Percentiles rank a stretch among this genome's conserved stretches.
These are phyloP conservation scores for sunflower (Helianthus annuus) DNA, from an alignment of 129 eudicot species.

Conservation along the genomic window DNA sequence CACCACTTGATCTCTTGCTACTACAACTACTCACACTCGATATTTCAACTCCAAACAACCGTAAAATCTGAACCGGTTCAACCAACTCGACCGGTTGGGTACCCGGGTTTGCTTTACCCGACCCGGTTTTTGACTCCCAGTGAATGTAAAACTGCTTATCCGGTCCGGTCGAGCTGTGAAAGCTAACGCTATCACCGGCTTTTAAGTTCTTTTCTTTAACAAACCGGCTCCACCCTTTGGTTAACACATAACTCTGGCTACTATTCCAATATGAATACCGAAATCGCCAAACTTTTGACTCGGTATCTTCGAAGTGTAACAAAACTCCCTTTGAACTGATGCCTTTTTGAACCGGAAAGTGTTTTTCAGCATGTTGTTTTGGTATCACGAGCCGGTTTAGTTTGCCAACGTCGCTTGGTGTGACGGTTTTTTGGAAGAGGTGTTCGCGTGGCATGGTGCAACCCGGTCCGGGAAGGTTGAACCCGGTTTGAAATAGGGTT, in stretches of 20 bases:
- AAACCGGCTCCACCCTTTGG: slow-evolving; percentile 55
- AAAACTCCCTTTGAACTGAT: slow-evolving; percentile 57
- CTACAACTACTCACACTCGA: slow-evolving; percentile 43
- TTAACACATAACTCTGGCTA: slow-evolving; percentile 44
- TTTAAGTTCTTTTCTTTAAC: slow-evolving; percentile 43
- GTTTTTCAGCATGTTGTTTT: slow-evolving; percentile 85
- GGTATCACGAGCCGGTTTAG: slow-evolving; percentile 85
- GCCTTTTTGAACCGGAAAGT: slow-evolving; percentile 66
- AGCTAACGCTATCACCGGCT: slow-evolving; percentile 57
- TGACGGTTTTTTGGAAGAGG: slow-evolving; percentile 68
- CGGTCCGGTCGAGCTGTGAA: slow-evolving; percentile 52
- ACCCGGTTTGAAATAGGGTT: neutral
- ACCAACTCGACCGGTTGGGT: slow-evolving; percentile 9
- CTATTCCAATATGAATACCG: slow-evolving; percentile 53
- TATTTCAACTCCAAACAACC: slow-evolving; percentile 84
- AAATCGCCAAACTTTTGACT: slow-evolving; percentile 58
- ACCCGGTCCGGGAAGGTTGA: neutral
- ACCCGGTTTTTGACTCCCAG: slow-evolving; percentile 44
- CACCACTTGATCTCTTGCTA: slow-evolving; percentile 44
- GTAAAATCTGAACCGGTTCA: slow-evolving; percentile 54
- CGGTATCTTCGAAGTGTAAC: slow-evolving; percentile 64
- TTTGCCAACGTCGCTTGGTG: slow-evolving; percentile 91
- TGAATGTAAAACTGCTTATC: slow-evolving; percentile 67
- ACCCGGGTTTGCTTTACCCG: neutral
- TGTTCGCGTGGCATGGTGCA: slow-evolving; percentile 37